These are phyloP conservation scores for Asterella californica DNA, from an alignment of 225 moss, liverwort and hornwort species.

Conservation along the genomic window DNA sequence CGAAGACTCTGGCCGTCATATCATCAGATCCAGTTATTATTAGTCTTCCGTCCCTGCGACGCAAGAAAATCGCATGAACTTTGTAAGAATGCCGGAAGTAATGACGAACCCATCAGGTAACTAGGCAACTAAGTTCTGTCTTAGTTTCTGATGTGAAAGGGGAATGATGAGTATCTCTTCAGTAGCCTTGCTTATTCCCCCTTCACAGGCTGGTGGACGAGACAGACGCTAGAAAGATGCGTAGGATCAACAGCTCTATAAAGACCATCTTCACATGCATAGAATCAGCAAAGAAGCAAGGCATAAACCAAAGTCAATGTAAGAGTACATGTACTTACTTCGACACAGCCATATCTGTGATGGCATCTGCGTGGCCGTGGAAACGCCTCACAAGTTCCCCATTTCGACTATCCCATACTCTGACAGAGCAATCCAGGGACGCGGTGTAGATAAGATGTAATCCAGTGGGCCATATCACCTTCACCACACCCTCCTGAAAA, in stretches of 20 bases:
- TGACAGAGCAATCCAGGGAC: constrained; percentile 72
- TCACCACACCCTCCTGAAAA: constrained; percentile 80
- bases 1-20: constrained; percentile 38
- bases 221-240: background rate
- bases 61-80: background rate
- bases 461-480: constrained; percentile 64
- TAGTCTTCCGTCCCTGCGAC: constrained; percentile 33
- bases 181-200: no score
- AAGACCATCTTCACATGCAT: background rate
- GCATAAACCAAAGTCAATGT: no score
- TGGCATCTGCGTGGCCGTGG: constrained; percentile 69
- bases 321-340: constrained; percentile 38
- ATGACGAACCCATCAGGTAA: background rate
- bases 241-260: background rate
- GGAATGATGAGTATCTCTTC: background rate
- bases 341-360: constrained; percentile 66
- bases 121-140: background rate
- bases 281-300: background rate
- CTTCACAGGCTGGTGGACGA: background rate
- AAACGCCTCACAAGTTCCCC: constrained; percentile 65
- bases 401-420: constrained; percentile 83
- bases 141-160: background rate
- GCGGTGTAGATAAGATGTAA: constrained; percentile 73
- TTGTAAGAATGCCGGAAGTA: background rate
- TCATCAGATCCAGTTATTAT: constrained; percentile 43